Base-by-base conservation (phyloP, 306 rosid genomes). In the Argentina anserina region DNA sequence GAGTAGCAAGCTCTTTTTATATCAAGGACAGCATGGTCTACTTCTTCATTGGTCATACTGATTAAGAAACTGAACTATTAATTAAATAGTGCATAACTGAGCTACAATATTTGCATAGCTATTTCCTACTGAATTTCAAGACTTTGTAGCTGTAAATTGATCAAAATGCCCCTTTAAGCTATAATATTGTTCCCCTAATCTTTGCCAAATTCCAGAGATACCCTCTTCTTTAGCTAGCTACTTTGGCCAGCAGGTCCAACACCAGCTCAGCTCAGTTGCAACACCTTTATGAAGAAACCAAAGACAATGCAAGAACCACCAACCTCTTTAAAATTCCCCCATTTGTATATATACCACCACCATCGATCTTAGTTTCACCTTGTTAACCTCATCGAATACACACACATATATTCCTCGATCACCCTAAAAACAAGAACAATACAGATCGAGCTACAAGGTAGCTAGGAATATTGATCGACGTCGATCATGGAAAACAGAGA, bases 201-300 rank as follows among this genome's bases (percentile, higher is more conserved):
- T 67, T 9, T 1, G 5, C 7, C 5, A 70, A 59, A 29, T 47
- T 33, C 63, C 84, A 41, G 20, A 65, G 60, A 49, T 47, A 67
- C 58, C 81, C 84, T 56, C 34, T 11, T 9, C 64, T 36, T 49
- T 7, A 23, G 29, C 64, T 7, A 23, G 29, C 42, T 45, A 34
- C 42, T 26, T 70, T 23, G 77, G 71, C 76, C 78, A 68, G 75
- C 75, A 71, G 67, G 45, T 29, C 73, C 53, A 28, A 4, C 75
- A 53, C 59, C 75, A 69, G 58, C 75, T 59, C 52, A 25, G 29
- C 64, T 47, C 28, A 40, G 62, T 47, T 49, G n/a, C 45, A 7
- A 7, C 6, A 11, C 47, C 36, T 75, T 64, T 65, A 18, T 5
- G 66, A 56, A 67, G 73, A 74, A 76, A 76, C 81, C 81, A 76